These are phyloP conservation scores for Leccinum pachyderme DNA, from an alignment of 1,284 basidiomycete species.

Conservation along the genomic window DNA sequence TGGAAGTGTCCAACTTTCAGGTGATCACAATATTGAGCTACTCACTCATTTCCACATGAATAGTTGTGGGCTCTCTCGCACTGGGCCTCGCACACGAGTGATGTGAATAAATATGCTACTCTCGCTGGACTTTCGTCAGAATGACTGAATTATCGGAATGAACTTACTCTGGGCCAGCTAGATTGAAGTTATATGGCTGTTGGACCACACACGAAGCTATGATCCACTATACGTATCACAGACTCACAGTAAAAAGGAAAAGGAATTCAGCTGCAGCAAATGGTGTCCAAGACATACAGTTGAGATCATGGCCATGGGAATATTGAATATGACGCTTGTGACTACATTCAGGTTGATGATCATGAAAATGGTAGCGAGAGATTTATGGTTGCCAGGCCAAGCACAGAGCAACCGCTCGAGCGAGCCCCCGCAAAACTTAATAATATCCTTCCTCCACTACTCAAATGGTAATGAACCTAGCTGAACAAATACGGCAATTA, in stretches of 20 bases:
- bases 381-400: constrained; percentile 36
- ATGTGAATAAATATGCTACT: constrained; percentile 27
- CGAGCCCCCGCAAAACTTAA: constrained; percentile 25
- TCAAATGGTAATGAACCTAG: constrained; percentile 23
- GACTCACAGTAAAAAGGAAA: constrained; percentile 4
- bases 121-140: constrained; percentile 34
- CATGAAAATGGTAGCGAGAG: constrained; percentile 38
- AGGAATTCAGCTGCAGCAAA: background rate
- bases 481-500: constrained; percentile 34
- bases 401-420: constrained; percentile 28
- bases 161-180: constrained; percentile 47
- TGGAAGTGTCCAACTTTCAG: constrained; percentile 13
- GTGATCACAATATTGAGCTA: background rate
- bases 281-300: constrained; percentile 35
- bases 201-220: constrained; percentile 71
- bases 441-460: background rate
- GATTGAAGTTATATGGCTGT: constrained; percentile 58
- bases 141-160: constrained; percentile 20
- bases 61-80: constrained; percentile 21
- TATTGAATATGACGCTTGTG: constrained; percentile 38
- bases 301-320: constrained; percentile 38
- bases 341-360: constrained; percentile 32
- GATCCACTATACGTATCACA: constrained; percentile 42
- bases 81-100: constrained; percentile 10
- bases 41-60: constrained; percentile 36